Base-by-base conservation (phyloP, 371 early-diverging fungal genomes). In the Lichtheimia corymbifera region DNA sequence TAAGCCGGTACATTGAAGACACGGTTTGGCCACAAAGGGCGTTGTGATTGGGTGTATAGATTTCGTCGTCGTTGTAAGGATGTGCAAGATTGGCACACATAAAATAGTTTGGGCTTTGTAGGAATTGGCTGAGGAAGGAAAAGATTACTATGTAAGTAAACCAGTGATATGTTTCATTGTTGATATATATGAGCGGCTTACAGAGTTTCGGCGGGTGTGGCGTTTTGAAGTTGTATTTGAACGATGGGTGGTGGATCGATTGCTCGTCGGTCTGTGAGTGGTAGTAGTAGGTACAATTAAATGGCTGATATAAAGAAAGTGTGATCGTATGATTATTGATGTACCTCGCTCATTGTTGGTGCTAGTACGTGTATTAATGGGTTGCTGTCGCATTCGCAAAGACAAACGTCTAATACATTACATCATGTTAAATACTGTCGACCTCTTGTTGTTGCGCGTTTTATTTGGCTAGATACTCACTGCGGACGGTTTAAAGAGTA, bases 71-170 rank as follows among this genome's bases (percentile, higher is more conserved):
- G 44, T 66, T 58, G 18, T 75, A 78, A 12, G 74, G 66, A 55
- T 77, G 72, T 28, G 68, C 75, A n/a, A 81, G 65, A 24, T 72
- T 74, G 22, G 74, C 81, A 60, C 73, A 74, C 76, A 81, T 76
- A 42, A 76, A 76, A 40, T 74, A 72, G 43, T 68, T 70, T 17
- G 76, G 70, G 22, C 67, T 72, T 64, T 81, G 89, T 22, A 90
- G 79, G 59, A 84, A 91, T 45, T 44, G 24, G 41, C 42, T 22
- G 11, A 13, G n/a, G 45, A 18, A 42, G 3, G n/a, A n/a, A n/a
- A 58, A 22, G 22, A 22, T 43, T 2, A 47, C 3, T n/a, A 41
- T 13, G 12, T 22, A 45, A n/a, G 45, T 30, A 44, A 35, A 17
- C 27, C 15, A 49, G 50, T 49, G 15, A 6, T 20, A n/a, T 47